A percentile compares a stretch with the other conserved stretches of the same genome.
These are phyloP conservation scores for Megacollybia marginata DNA, from an alignment of 768 basidiomycete genomes.

Conservation along the genomic window DNA sequence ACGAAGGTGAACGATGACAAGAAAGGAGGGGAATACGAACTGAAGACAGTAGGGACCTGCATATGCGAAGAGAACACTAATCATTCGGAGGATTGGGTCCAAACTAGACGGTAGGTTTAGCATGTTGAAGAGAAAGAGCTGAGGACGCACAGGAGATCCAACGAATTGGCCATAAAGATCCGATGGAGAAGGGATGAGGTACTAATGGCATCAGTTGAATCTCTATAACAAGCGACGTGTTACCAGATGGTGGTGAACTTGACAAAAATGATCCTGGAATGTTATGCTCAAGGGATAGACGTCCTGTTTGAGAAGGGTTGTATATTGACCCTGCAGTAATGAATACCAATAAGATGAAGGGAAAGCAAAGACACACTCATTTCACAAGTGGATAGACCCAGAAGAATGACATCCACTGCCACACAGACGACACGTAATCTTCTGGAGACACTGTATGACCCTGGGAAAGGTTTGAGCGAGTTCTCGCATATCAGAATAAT, in stretches of 20 bases:
- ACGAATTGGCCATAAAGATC: conserved; percentile 37
- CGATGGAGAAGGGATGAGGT: conserved; percentile 30
- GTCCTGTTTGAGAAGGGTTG: conserved; percentile 62
- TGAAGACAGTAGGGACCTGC: conserved; percentile 81
- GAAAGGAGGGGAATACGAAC: conserved; percentile 22
- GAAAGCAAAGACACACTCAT: conserved; percentile 27
- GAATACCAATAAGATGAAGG: background rate
- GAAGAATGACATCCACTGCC: conserved; percentile 62
- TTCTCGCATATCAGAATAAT: background rate
- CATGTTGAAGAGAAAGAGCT: background rate
- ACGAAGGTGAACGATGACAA: no score
- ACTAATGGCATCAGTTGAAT: background rate
- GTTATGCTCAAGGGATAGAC: conserved; percentile 68
- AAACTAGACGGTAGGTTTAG: conserved; percentile 25
- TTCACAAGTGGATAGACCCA: conserved; percentile 66
- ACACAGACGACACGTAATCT: conserved; percentile 68
- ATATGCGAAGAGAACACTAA: conserved; percentile 73
- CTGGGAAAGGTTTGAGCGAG: conserved; percentile 20
- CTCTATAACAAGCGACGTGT: no score
- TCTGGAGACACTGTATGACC: conserved; percentile 54
- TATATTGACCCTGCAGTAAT: conserved; percentile 30
- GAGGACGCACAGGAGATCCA: conserved; percentile 34
- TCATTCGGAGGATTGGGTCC: conserved; percentile 60
- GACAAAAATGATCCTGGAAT: conserved; percentile 49
- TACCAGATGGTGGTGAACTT: conserved; percentile 36